Evolutionary conservation across 441 rosid species (phyloP).

Genomic region (Adansonia gregorii): DNA sequence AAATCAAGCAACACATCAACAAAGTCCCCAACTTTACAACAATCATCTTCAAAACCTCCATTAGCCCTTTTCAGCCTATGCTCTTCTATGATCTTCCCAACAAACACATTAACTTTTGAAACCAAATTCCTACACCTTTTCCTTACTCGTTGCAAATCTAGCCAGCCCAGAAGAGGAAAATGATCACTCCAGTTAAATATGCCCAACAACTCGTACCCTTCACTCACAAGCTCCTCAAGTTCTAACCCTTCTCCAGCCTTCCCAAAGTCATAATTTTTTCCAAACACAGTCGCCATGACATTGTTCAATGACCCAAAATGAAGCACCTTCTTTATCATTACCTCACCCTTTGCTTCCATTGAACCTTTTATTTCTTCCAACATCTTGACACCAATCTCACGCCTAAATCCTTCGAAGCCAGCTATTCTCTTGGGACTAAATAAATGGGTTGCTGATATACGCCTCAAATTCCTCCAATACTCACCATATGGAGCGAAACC

Average conservation of each 20-base stretch:
- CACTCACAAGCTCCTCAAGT: conserved; percentile 65
- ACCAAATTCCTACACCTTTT: conserved; percentile 57
- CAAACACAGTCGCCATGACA: conserved; percentile 73
- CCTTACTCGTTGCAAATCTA: conserved; percentile 78
- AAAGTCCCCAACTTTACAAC: conserved; percentile 47
- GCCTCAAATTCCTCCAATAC: conserved; percentile 75
- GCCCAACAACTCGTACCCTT: conserved; percentile 73
- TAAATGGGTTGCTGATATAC: conserved; percentile 72
- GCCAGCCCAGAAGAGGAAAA: conserved; percentile 60
- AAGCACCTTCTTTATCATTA: conserved; percentile 49
- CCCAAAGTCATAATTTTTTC: conserved; percentile 54
- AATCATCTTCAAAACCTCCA: conserved; percentile 14
- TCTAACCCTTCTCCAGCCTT: conserved; percentile 32
- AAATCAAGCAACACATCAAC: conserved; percentile 75
- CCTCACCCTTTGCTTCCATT: conserved; percentile 41
- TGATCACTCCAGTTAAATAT: conserved; percentile 86
- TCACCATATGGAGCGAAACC: conserved; percentile 82
- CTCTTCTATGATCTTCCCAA: conserved; percentile 56
- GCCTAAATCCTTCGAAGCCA: conserved; percentile 47
- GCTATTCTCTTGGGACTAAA: conserved; percentile 67
- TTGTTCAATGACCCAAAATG: conserved; percentile 75
- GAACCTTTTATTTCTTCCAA: conserved; percentile 43
- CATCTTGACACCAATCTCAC: conserved; percentile 52
- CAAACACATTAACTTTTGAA: conserved; percentile 56
- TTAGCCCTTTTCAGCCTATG: conserved; percentile 44